Percentiles rank a stretch among this genome's conserved stretches.
These are phyloP conservation scores for Lactarius tabidus DNA, from an alignment of 768 basidiomycete genomes.

Conservation along the genomic window DNA sequence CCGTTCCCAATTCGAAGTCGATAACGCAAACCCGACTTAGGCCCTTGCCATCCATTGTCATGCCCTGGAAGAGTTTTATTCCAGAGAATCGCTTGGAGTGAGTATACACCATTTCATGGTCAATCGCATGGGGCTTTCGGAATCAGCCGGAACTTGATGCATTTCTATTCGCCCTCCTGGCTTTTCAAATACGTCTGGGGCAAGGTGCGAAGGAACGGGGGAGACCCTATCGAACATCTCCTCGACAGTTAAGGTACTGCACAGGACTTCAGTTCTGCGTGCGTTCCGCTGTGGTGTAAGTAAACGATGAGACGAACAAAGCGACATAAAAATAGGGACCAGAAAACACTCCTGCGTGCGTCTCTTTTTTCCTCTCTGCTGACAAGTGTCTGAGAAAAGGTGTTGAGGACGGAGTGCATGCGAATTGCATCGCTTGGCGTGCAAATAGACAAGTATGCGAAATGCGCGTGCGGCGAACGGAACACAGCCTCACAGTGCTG, in stretches of 20 bases:
- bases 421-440: too few relatives aligned
- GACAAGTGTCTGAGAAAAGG: too few relatives aligned
- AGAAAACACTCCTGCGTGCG: too few relatives aligned
- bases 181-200: too few relatives aligned
- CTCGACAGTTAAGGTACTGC: conserved; percentile 67
- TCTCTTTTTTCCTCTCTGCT: too few relatives aligned
- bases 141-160: conserved; percentile 42
- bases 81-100: not conserved
- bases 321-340: conserved; percentile 33
- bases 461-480: too few relatives aligned
- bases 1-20: conserved; percentile 65
- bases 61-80: too few relatives aligned
- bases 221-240: conserved; percentile 97
- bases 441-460: too few relatives aligned
- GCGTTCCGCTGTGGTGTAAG: conserved; percentile 47
- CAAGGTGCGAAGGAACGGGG: conserved; percentile 81
- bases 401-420: too few relatives aligned
- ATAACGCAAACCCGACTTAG: conserved; percentile 82
- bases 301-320: not conserved
- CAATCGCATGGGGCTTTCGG: conserved; percentile 63
- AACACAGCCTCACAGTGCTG: conserved; percentile 33
- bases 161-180: conserved; percentile 80
- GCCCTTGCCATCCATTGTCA: conserved; percentile 84
- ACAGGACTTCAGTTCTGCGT: too few relatives aligned
- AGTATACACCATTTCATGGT: conserved; percentile 91